These are phyloP conservation scores for Kentomonas sorsogonicus DNA, from an alignment of 208 protist genomes.

Conservation along the genomic window DNA sequence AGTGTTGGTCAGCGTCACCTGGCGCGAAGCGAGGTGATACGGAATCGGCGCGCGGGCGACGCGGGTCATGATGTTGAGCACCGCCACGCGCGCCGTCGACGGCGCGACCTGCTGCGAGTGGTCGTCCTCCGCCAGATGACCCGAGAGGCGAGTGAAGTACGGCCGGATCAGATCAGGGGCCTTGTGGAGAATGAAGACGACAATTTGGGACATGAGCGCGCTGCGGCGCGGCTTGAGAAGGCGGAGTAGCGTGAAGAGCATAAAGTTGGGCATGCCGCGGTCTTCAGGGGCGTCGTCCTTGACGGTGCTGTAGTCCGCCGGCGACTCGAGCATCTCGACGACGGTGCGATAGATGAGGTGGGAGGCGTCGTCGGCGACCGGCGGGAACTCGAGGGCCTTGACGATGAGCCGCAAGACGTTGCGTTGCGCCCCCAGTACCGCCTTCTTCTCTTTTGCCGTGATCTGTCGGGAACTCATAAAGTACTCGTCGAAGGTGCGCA, in stretches of 20 bases:
- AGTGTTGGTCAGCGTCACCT: conserved; percentile 47
- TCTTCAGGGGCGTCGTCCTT: conserved; percentile 65
- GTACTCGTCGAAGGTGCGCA: conserved; percentile 52
- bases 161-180: conserved; percentile 83
- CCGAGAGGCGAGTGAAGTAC: conserved; percentile 77
- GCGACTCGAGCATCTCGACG: conserved; percentile 68
- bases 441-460: conserved; percentile 42
- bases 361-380: conserved; percentile 53
- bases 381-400: conserved; percentile 62
- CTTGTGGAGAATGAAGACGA: conserved; percentile 68
- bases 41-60: conserved; percentile 73
- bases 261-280: conserved; percentile 85
- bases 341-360: conserved; percentile 60
- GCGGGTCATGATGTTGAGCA: conserved; percentile 81
- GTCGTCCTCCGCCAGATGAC: conserved; percentile 69
- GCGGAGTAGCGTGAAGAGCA: conserved; percentile 85
- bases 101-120: conserved; percentile 36
- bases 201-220: conserved; percentile 44
- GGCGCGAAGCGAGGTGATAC: conserved; percentile 58
- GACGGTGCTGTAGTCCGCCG: conserved; percentile 71
- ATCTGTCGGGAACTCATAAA: conserved; percentile 57
- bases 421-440: conserved; percentile 68
- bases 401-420: conserved; percentile 79
- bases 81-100: conserved; percentile 61
- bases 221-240: conserved; percentile 68